Base-by-base conservation (phyloP, 768 basidiomycete genomes). In the Hypsizygus marmoreus region DNA sequence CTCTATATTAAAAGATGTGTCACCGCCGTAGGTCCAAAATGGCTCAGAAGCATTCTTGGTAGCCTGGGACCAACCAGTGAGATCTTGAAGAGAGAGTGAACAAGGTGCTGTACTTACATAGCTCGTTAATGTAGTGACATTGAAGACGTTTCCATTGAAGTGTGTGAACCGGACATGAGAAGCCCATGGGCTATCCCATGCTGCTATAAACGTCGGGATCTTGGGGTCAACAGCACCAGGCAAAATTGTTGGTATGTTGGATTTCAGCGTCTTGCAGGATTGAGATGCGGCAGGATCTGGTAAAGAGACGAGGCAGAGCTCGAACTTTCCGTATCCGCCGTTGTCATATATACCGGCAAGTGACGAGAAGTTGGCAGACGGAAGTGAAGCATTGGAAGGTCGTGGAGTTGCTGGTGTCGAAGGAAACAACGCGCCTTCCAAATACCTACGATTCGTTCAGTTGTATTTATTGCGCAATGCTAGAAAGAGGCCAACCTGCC, bases 71-170 rank as follows among this genome's bases (percentile, higher is more conserved):
- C n/a, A n/a, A n/a, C n/a, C n/a, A n/a, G n/a, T 35, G 37, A 14
- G 5, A 47, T 36, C 11, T 6, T 5, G 0, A 30, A 13, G 12
- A 2, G 19, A 33, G 19, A 22, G n/a, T 13, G 3, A 16, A 29
- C 11, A 3, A 9, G 22, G 0, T n/a, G 7, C 26, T 17, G 30
- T 6, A 48, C 51, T 40, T 22, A 64, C 61, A 12, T 53, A 37
- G 36, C 59, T 61, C 8, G 25, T 37, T 0, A 63, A 24, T 2
- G 11, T 16, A 12, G 43, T 36, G 16, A 60, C 17, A 31, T 59
- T 61, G 49, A 61, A 67, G 12, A 49, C 6, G 22, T 61, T 58
- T 5, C 49, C 55, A 25, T 57, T 49, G 31, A 61, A 64, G 31
- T 67, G 65, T 4, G 51, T 43, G 2, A 64, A 25, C 9, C 43